Evolutionary conservation across 495 filamentous ascomycete genomes (phyloP).

Genomic region (Penicillium alfredii): DNA sequence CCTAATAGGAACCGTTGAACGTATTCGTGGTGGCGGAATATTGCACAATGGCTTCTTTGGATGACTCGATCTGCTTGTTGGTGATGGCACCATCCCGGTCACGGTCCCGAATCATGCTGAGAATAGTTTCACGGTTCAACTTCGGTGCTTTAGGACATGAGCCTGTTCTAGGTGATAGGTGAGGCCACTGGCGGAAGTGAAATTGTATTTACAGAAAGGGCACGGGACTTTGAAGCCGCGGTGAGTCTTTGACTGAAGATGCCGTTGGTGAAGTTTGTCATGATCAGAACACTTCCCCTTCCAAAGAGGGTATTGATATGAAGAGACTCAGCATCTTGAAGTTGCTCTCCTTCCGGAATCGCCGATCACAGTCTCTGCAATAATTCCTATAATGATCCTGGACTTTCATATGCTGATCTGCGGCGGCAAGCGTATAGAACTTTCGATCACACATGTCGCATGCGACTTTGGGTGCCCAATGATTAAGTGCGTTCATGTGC

Average conservation of each 20-base stretch:
- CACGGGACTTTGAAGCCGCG: constrained; percentile 28
- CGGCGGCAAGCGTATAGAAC: constrained; percentile 21
- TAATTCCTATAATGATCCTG: constrained; percentile 32
- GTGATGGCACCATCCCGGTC: constrained; percentile 37
- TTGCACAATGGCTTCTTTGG: constrained; percentile 11
- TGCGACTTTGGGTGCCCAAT: constrained; percentile 21
- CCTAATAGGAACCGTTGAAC: constrained; percentile 35
- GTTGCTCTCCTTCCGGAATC: constrained; percentile 35
- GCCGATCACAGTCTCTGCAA: constrained; percentile 30
- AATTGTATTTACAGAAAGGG: constrained; percentile 38
- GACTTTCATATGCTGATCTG: constrained; percentile 33
- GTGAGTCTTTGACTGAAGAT: constrained; percentile 39
- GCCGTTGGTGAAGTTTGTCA: constrained; percentile 21
- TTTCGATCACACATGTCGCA: constrained; percentile 34
- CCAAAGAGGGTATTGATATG: neutral
- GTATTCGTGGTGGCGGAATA: constrained; percentile 21
- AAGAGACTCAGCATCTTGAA: constrained; percentile 29
- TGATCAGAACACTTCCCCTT: neutral
- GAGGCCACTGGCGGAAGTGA: constrained; percentile 38
- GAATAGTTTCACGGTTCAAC: constrained; percentile 36
- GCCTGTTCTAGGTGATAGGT: constrained; percentile 42
- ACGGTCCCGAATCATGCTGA: constrained; percentile 20
- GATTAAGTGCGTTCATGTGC: constrained; percentile 34
- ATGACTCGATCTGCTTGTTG: constrained; percentile 34
- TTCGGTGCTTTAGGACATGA: constrained; percentile 30